Base-by-base conservation (phyloP, 176 grass and related monocot species). In the Tillandsia fasciculata region DNA sequence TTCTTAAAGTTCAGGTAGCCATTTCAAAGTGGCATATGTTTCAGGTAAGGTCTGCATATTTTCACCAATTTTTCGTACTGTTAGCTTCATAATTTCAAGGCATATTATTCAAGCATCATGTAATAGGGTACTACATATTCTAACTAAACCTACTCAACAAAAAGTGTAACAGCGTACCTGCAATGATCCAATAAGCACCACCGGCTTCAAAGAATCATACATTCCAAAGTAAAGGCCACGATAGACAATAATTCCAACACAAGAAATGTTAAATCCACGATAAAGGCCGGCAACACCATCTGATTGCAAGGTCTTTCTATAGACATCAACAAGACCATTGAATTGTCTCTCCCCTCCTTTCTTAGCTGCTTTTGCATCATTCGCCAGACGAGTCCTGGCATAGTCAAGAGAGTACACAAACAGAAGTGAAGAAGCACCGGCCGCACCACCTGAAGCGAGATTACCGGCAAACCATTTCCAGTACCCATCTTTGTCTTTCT, bases 381-480 rank as follows among this genome's bases (percentile, higher is more conserved):
- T 70, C 2, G 68, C 22, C 68, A 70, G 33, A 47, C 51, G 27
- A 6, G 52, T 57, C 23, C 51, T 8, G 13, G 14, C 52, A 57
- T 72, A 58, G 50, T 59, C 70, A 0, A 72, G 27, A 47, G 70
- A 72, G 70, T 47, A 72, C 11, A 57, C 51, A 28, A 72, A 72
- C 13, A 72, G 52, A 23, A 48, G 2, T 7, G 52, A 72, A 72
- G 52, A 72, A 42, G 70, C 70, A 72, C 70, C 70, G 17, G 70
- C 70, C 33, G 70, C 70, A 72, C 52, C 70, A 72, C 70, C 70
- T 18, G 70, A 72, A 22, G 51, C 70, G 57, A 72, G 68, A 26
- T 70, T 70, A 26, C 68, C 68, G 12, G 68, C 68, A 51, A 70
- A 70, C 68, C 68, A 70, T 52, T 70, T 70, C 68, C 68, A 70